Base-by-base conservation (phyloP, 768 basidiomycete species). In the Leucosporidium creatinivorum region DNA sequence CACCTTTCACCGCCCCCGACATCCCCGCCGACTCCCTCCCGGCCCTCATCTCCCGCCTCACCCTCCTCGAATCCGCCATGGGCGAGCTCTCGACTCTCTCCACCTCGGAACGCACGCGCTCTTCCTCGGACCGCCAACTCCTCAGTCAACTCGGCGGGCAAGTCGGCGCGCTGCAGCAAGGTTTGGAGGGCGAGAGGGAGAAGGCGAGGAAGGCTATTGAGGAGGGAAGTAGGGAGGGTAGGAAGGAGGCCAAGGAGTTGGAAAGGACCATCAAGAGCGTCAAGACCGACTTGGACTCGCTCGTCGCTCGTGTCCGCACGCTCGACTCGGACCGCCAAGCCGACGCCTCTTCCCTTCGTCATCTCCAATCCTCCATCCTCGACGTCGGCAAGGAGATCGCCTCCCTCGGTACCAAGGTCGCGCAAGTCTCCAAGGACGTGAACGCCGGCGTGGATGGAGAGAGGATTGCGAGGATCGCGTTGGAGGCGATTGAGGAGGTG, bases 401-500 rank as follows among this genome's bases (percentile, higher is more conserved):
- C 7, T 60, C 66, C 0, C 68, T 78, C 26, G 61, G 70, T 15
- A 49, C 58, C 25, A 66, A 75, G 33, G 73, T 80, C 36, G 72
- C 59, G 4, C 58, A 73, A 15, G 77, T 79, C 15, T 76, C 78
- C 57, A 63, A 66, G 28, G 76, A 74, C 23, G 70, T 79, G 18
- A 67, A 62, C 48, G 65, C 72, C 18, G 77, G 75, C 0, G 48
- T 77, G 18, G 74, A 77, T 30, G 74, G 76, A 51, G 77, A 78
- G 8, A 66, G 76, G 26, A 63, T 79, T 33, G 63, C 70, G 7
- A 54, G 63, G 63, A 62, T 75, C 36, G 76, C 73, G 44, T 70
- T 75, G 21, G 66, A 72, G 10, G 75, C 77, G 2, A 74, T 81
- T 61, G 79, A 79, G 58, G 65, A 73, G 62, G 74, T 79, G 39